Evolutionary conservation across 2,329 filamentous ascomycete genomes (phyloP), one percentile per base, ranked within the genome.

Genomic region (Exophiala oligosperma): DNA sequence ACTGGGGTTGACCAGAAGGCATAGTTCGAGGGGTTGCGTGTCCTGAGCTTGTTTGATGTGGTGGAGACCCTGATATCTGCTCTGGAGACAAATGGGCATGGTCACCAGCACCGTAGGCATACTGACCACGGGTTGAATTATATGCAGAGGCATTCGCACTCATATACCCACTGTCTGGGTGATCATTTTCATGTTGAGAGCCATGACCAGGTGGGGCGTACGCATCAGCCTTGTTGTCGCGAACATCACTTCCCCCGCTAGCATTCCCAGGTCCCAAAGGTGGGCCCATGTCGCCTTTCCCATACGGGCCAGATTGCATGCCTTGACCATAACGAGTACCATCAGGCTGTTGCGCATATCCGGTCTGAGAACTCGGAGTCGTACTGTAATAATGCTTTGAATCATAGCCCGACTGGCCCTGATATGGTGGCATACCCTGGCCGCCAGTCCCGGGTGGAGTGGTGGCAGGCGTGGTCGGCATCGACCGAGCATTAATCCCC

Each of bases 261-360:
- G 83, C 81, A 4, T 82, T 73, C 1, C 83, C 79, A 58, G 88
- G 82, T 32, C 71, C 78, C 49, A 89, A 84, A 9, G 91, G 91
- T 21, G 92, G 91, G 0, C 88, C 91, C 91, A 96, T 96, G 67
- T 96, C 91, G 60, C 80, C 89, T 79, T 95, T 95, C 61, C 91
- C 81, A 67, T 93, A 94, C 6, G 82, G 76, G 67, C 78, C 81
- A 48, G 81, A 70, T 54, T 80, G 77, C 61, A 83, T 66, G 14
- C 74, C 70, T 59, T 79, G 77, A 21, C 77, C 77, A 67, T 92
- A 93, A 41, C 83, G 81, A 69, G 89, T 86, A 72, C 94, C 84
- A 48, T 87, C 84, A 59, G 87, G 84, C 37, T 87, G 83, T 29
- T 87, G 81, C 44, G 77, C 74, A 69, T 93, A 92, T n/a, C 88